Conservation (phyloP, 345 rosid genomes). For the Melaleuca quinquenervia region DNA sequence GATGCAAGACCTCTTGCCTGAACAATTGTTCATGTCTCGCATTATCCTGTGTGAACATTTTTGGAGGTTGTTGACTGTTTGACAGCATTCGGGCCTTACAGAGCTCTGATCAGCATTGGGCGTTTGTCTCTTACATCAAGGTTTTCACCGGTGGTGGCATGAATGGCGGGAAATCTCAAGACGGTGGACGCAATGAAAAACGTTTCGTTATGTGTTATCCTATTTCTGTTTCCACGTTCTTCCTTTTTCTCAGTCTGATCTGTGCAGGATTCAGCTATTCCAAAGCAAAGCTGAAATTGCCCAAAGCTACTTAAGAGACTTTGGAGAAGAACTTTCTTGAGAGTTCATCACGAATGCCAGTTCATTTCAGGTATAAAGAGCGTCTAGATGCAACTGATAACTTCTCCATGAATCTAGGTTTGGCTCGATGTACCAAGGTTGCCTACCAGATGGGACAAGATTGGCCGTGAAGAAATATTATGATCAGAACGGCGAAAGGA, state of each 20-base stretch:
- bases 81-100: conserved; percentile 57
- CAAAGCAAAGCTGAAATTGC: conserved; percentile 18
- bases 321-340: conserved; percentile 59
- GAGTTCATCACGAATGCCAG: conserved; percentile 63
- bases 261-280: conserved; percentile 33
- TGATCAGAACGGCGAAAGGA: conserved; percentile 71
- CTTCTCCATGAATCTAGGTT: conserved; percentile 78
- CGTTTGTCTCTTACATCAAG: conserved; percentile 47
- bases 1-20: conserved; percentile 55
- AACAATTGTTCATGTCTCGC: conserved; percentile 69
- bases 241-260: conserved; percentile 34
- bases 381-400: conserved; percentile 68
- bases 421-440: conserved; percentile 76
- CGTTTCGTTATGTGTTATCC: conserved; percentile 30
- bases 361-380: conserved; percentile 60
- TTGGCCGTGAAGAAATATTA: conserved; percentile 88
- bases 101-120: conserved; percentile 11
- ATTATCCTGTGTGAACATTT: conserved; percentile 54
- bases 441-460: conserved; percentile 59
- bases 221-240: conserved; percentile 36
- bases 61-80: conserved; percentile 61
- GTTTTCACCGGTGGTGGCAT: conserved; percentile 14
- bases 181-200: conserved; percentile 13
- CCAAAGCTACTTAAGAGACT: conserved; percentile 25
- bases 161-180: conserved; percentile 5